Conservation (phyloP, 306 rosid species). For the Vigna nakashimae region DNA sequence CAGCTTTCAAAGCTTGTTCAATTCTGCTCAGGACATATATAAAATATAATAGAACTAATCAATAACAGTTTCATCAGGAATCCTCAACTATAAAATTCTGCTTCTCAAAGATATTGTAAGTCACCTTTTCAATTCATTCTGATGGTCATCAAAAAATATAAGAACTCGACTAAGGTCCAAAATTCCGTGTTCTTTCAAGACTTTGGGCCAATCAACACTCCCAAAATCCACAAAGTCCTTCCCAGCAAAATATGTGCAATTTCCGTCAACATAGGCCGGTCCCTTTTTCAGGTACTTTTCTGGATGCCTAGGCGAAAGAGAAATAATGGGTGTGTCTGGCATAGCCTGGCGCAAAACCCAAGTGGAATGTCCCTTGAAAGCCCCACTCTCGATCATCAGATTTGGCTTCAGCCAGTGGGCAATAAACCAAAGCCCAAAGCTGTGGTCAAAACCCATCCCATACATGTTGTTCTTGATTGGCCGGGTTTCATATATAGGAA, state of each 20-base stretch:
- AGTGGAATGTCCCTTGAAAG: constrained; percentile 98
- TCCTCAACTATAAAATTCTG: constrained; percentile 32
- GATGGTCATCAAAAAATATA: constrained; percentile 95
- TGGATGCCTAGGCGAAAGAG: constrained; percentile 95
- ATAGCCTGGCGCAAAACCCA: constrained; percentile 98
- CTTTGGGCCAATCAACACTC: constrained; percentile 78
- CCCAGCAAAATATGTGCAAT: constrained; percentile 94
- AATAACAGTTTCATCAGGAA: constrained; percentile 35
- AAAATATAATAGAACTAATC: constrained; percentile 38
- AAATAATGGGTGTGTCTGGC: constrained; percentile 79
- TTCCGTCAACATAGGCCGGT: constrained; percentile 93
- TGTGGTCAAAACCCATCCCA: constrained; percentile 99
- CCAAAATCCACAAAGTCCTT: constrained; percentile 97
- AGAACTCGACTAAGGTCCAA: constrained; percentile 77
- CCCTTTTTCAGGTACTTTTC: constrained; percentile 95
- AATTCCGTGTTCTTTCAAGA: constrained; percentile 70
- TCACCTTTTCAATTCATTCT: constrained; percentile 93
- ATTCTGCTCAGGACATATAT: constrained; percentile 62
- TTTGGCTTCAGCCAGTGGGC: constrained; percentile 90
- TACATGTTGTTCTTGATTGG: constrained; percentile 87
- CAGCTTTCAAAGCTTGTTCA: constrained; percentile 83
- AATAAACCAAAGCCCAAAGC: constrained; percentile 99
- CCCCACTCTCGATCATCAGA: constrained; percentile 97
- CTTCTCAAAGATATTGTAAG: constrained; percentile 29
- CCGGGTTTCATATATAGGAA: constrained; percentile 87